Base-by-base conservation (phyloP, 2,329 filamentous ascomycete species). In the Phaeosphaeriaceae sp. region DNA sequence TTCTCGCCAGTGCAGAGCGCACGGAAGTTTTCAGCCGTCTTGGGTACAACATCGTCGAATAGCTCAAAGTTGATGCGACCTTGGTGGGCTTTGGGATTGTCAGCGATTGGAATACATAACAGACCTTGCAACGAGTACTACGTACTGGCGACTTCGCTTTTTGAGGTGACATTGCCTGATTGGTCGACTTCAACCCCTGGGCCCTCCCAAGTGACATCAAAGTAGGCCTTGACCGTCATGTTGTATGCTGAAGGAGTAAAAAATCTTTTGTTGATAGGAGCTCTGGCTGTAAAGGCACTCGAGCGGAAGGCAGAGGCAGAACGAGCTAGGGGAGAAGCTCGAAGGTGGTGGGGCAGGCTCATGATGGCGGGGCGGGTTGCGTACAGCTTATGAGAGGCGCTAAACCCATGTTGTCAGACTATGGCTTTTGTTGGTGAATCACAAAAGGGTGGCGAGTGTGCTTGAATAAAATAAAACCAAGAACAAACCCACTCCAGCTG, bases 31-130 rank as follows among this genome's bases (percentile, higher is more conserved):
- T 84, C 81, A 65, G 84, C 82, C 48, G 93, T 97, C 86, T 89
- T 94, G 76, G 93, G 93, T 74, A 96, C 91, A 55, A 86, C 82
- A 63, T 91, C 83, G 74, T 93, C 84, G 83, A 81, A 96, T 74
- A 97, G 90, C 69, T 87, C 86, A 83, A 97, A 95, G 81, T 85
- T 88, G 83, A 97, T 89, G 74, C 89, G 88, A 70, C 88, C 91
- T 43, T 66, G 68, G 79, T 94, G 88, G 55, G 12, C 34, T 38
- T n/a, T 16, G 34, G 18, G 16, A 1, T 5, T 39, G 35, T 15
- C 6, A 18, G 33, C n/a, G n/a, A n/a, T n/a, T n/a, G n/a, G n/a
- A n/a, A n/a, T n/a, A n/a, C n/a, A n/a, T n/a, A 8, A 8, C 20
- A 51, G 37, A 2, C 13, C 13, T 6, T 39, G 39, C 36, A 32